These are phyloP conservation scores for Xerocomus minutiporus DNA, from an alignment of 1,284 basidiomycete genomes.

Conservation along the genomic window DNA sequence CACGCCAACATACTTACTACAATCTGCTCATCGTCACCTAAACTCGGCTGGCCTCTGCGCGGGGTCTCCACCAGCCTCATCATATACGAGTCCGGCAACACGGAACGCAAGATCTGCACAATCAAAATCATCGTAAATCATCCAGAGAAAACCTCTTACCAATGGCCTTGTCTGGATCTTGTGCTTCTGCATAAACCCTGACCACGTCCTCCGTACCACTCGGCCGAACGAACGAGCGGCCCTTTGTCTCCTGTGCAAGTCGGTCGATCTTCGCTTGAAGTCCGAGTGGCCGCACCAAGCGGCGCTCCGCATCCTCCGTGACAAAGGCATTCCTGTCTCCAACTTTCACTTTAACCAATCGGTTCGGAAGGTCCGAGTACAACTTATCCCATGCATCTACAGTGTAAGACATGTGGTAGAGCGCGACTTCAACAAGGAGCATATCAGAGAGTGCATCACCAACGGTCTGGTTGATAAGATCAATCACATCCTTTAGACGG, in stretches of 20 bases:
- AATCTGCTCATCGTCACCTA: constrained; percentile 33
- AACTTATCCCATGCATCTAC: constrained; percentile 90
- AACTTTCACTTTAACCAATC: constrained; percentile 94
- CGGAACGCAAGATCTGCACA: constrained; percentile 72
- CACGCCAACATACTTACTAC: background rate
- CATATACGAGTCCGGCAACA: constrained; percentile 79
- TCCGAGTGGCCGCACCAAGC: constrained; percentile 74
- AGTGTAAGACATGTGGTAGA: constrained; percentile 82
- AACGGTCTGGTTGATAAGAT: constrained; percentile 97
- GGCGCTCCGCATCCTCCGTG: constrained; percentile 92
- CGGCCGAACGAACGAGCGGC: constrained; percentile 91
- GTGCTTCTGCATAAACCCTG: constrained; percentile 94
- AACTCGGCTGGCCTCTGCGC: constrained; percentile 67
- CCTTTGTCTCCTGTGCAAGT: constrained; percentile 79
- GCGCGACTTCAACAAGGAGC: constrained; percentile 91
- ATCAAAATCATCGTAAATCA: constrained; percentile 5
- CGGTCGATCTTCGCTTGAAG: constrained; percentile 88
- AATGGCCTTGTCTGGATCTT: constrained; percentile 70
- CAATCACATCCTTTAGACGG: constrained; percentile 72
- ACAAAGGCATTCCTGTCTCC: constrained; percentile 80
- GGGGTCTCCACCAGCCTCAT: constrained; percentile 71
- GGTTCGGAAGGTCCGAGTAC: constrained; percentile 93
- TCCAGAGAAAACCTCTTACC: constrained; percentile 47
- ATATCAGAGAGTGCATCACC: constrained; percentile 97
- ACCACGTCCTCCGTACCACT: constrained; percentile 99